Evolutionary conservation across 2,329 filamentous ascomycete species (phyloP).

Genomic region (Fusarium succisae): DNA sequence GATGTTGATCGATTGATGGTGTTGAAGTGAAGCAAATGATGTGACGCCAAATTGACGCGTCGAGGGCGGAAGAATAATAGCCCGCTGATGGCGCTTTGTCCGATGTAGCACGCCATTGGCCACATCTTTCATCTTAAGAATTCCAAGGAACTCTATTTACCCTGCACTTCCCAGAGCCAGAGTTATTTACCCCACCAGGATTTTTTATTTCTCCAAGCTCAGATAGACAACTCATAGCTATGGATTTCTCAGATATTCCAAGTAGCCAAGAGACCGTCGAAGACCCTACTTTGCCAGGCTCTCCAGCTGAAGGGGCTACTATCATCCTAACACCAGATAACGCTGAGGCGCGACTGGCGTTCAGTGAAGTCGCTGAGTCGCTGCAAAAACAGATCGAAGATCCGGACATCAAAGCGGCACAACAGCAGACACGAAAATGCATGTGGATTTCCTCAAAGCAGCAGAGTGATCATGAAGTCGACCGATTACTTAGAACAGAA

Average conservation of each 20-base stretch:
- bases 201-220: neutral
- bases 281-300: neutral
- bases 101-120: neutral
- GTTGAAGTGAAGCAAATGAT: fast-evolving
- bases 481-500: fast-evolving
- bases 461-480: neutral
- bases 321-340: neutral
- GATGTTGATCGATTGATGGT: fast-evolving
- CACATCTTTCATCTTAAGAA: no score
- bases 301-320: neutral
- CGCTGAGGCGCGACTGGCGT: neutral
- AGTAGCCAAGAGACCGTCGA: neutral
- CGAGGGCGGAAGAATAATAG: neutral
- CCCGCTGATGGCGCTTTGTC: neutral
- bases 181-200: neutral
- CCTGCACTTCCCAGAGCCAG: neutral
- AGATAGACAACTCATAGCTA: fast-evolving
- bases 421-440: neutral
- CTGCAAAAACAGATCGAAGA: fast-evolving
- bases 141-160: neutral
- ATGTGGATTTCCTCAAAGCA: neutral
- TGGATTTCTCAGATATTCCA: neutral
- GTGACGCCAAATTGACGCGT: neutral
- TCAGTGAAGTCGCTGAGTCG: fast-evolving
- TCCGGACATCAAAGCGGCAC: fast-evolving